Evolutionary conservation across 208 protist genomes (phyloP).

Genomic region (Acanthamoeba divionensis): DNA sequence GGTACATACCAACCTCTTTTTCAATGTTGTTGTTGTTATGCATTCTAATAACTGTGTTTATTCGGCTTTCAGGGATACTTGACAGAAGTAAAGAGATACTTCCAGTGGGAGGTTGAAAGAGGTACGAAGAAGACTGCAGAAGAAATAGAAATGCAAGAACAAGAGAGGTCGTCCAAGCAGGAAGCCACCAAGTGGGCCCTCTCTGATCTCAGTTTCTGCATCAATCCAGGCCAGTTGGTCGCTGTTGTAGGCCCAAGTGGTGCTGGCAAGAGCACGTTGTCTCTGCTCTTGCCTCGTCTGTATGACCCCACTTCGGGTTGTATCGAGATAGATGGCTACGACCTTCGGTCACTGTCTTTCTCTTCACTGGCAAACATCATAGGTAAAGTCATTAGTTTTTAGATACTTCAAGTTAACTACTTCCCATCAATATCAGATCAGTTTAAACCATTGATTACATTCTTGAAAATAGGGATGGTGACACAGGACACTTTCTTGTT

Average conservation of each 20-base stretch:
- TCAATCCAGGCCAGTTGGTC: neutral
- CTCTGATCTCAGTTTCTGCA: neutral
- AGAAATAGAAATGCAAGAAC: no score
- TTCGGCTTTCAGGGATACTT: no score
- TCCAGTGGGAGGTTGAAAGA: no score
- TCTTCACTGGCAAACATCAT: neutral
- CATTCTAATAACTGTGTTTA: no score
- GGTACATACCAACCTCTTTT: no score
- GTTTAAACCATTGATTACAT: no score
- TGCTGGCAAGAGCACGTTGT: slow-evolving; percentile 11
- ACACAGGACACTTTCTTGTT: slow-evolving; percentile 68
- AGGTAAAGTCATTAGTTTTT: neutral
- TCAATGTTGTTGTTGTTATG: no score
- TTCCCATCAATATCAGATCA: neutral
- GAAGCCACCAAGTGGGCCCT: neutral
- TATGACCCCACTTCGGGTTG: neutral
- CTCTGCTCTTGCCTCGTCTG: slow-evolving; percentile 9
- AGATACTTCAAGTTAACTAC: neutral
- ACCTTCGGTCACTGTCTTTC: neutral
- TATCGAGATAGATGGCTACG: slow-evolving; percentile 12
- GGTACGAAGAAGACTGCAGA: no score
- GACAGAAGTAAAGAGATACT: no score
- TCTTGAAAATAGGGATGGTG: slow-evolving; percentile 41
- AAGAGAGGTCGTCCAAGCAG: neutral
- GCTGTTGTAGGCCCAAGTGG: slow-evolving; percentile 6